Conservation (phyloP, 2,329 filamentous ascomycete genomes). For the Dryadomyces quercus-mongolicae region DNA sequence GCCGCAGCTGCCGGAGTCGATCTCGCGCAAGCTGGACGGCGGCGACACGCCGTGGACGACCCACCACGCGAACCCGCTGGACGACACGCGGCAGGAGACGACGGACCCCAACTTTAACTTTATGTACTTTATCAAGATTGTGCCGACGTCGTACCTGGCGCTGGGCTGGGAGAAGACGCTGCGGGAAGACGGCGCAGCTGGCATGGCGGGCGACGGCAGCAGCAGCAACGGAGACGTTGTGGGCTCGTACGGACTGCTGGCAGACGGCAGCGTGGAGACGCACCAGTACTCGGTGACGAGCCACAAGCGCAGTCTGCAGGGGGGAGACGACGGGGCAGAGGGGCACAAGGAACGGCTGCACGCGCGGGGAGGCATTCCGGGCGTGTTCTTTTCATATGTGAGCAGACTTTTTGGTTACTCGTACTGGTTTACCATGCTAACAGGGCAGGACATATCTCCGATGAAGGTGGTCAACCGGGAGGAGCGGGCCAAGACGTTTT, state of each 20-base stretch:
- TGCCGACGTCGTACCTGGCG: conserved; percentile 87
- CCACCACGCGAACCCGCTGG: conserved; percentile 86
- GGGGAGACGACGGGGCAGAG: conserved; percentile 73
- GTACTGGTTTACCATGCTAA: no score
- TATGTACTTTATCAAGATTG: conserved; percentile 99
- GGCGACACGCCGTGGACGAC: conserved; percentile 59
- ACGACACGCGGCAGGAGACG: conserved; percentile 65
- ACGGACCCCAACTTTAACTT: conserved; percentile 82
- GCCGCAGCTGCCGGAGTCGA: conserved; percentile 69
- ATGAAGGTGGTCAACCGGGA: conserved; percentile 99
- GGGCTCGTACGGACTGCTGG: conserved; percentile 53
- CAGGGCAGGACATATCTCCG: conserved; percentile 75
- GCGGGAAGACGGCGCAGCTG: conserved; percentile 16
- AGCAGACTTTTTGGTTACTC: conserved; percentile 21
- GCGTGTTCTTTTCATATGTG: conserved; percentile 97
- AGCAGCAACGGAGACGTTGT: conserved; percentile 44
- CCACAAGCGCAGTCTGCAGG: conserved; percentile 77
- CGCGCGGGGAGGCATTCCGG: conserved; percentile 82
- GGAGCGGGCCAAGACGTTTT: conserved; percentile 76
- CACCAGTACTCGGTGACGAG: conserved; percentile 98
- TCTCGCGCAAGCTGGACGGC: conserved; percentile 42
- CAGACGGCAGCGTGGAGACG: conserved; percentile 79
- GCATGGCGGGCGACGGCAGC: conserved; percentile 6
- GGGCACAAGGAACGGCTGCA: conserved; percentile 89
- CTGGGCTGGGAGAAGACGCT: conserved; percentile 69